phyloP scores from a whole-genome alignment of 2,329 filamentous ascomycete genomes.

The Colletotrichum sojae region DNA sequence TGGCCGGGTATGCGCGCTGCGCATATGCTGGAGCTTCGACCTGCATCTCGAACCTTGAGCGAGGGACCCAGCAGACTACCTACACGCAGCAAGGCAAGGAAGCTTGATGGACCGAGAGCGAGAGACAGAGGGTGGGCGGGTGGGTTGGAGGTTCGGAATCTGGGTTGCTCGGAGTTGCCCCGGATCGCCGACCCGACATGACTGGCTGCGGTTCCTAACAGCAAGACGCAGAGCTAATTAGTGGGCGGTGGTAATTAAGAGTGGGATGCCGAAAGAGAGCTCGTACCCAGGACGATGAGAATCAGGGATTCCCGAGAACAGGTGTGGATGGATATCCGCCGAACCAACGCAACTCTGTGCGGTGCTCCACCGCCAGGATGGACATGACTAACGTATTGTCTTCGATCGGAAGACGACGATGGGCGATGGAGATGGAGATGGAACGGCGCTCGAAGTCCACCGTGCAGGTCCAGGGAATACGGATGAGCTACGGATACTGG shows the following conservation, averaged over 20 bases:
- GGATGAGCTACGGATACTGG: neutral
- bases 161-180: slow-evolving; percentile 35
- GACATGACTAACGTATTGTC: no score
- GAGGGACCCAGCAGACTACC: neutral
- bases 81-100: neutral
- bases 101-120: neutral
- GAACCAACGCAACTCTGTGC: slow-evolving; percentile 31
- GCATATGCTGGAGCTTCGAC: no score
- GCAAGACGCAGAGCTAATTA: neutral
- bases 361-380: no score
- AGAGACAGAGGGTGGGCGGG: neutral
- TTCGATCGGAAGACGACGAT: neutral
- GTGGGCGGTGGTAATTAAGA: slow-evolving; percentile 5
- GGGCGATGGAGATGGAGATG: slow-evolving; percentile 3
- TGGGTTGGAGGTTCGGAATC: slow-evolving; percentile 7
- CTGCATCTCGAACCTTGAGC: neutral
- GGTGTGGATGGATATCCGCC: slow-evolving; percentile 15
- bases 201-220: neutral
- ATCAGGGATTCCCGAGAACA: slow-evolving; percentile 10
- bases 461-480: no score
- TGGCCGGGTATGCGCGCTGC: no score
- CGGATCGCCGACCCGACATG: slow-evolving; percentile 32
- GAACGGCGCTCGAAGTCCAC: neutral
- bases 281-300: slow-evolving; percentile 22
- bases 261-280: slow-evolving; percentile 20